Percentiles rank a stretch among this genome's conserved stretches.
Conservation (phyloP, 352 stramenopile genomes). For the Phytopythium litorale region DNA sequence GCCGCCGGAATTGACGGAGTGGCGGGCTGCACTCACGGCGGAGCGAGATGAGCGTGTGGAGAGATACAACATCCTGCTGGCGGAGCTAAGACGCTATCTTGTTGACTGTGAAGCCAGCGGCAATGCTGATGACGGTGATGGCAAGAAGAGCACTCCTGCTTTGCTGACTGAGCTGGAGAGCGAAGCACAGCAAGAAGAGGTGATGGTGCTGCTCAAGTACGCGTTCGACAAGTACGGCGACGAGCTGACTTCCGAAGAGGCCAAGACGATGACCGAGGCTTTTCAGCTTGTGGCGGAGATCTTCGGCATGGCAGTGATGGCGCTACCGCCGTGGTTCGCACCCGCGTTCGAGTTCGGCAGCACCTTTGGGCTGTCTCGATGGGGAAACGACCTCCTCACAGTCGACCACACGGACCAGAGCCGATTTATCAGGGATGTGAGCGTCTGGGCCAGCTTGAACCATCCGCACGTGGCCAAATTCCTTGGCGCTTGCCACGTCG, state of each 20-base stretch:
- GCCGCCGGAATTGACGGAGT: background rate
- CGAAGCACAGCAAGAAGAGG: background rate
- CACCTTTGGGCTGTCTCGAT: background rate
- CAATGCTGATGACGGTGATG: background rate
- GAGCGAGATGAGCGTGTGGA: background rate
- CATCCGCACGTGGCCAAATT: conserved; percentile 3
- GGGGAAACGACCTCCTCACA: background rate
- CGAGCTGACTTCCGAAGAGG: background rate
- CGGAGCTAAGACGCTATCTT: background rate
- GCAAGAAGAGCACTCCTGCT: background rate
- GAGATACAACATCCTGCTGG: background rate
- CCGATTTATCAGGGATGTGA: background rate
- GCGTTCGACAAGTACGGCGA: background rate
- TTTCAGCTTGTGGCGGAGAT: background rate
- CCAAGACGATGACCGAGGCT: background rate
- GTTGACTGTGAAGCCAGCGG: no score
- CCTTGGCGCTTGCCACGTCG: background rate
- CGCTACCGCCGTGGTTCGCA: conserved; percentile 3
- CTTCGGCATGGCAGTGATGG: background rate
- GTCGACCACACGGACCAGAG: background rate
- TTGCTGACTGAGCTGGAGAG: background rate
- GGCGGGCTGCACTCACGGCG: background rate
- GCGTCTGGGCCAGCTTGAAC: background rate
- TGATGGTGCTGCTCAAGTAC: conserved; percentile 1
- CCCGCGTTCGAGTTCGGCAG: conserved; percentile 1